Base-by-base conservation (phyloP, 139 green algal genomes). In the Chlorella vulgaris region DNA sequence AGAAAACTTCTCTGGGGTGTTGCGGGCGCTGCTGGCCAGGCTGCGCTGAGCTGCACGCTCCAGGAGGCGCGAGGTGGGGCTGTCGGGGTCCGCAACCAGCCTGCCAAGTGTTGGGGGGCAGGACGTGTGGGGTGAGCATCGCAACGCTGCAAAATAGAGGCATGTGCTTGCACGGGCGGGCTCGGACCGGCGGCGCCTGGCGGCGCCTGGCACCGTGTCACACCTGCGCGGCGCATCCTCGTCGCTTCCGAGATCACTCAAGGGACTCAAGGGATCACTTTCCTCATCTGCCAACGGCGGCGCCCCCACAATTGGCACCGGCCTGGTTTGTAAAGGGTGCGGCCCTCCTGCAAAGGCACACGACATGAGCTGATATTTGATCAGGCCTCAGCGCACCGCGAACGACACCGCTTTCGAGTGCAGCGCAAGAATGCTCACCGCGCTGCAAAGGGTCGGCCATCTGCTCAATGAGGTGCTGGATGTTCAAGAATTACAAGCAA, bases 71-170 rank as follows among this genome's bases (percentile, higher is more conserved):
- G 42, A 71, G 8, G 81, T 86, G 58, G 81, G 81, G 33, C 51
- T 78, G 82, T 86, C 82, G 2, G 74, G 74, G 67, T 86, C 82
- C 0, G 53, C 53, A 2, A 78, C 82, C 22, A 81, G 76, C 42
- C 76, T 79, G 73, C 35, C 0, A 21, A 35, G 13, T 22, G 38
- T 26, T n/a, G 3, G 43, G 29, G 21, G 43, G 5, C n/a, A 33
- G 0, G 29, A 26, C 33, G 63, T 29, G 33, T 2, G 4, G 33
- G 13, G 1, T 43, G 4, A 7, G 18, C 1, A 47, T 5, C 31
- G 21, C 24, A 0, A 1, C 19, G 18, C 21, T 33, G 7, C 1
- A n/a, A 38, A 29, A 53, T 38, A 8, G 38, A 40, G 28, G 42
- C 22, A 24, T 15, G 15, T 58, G 47, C 10, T 58, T 58, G 13